Evolutionary conservation across 768 basidiomycete genomes (phyloP).

Genomic region (Coprinopsis strossmayeri): DNA sequence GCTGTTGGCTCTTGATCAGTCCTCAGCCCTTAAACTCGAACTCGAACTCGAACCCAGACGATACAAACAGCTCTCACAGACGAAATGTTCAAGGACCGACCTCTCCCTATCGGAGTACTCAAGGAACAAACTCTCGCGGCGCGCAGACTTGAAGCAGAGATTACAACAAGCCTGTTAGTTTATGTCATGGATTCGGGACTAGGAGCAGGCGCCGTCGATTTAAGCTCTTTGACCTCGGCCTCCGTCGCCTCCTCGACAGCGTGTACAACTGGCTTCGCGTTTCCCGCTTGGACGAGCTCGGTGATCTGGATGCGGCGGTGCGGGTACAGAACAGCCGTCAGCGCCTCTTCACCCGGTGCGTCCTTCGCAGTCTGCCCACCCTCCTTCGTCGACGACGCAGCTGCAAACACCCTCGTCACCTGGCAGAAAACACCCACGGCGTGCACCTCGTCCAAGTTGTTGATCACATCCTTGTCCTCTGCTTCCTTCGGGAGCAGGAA

Average conservation of each 20-base stretch:
- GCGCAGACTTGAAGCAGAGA: too few species aligned
- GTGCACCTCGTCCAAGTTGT: conserved; percentile 82
- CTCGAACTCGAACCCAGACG: too few species aligned
- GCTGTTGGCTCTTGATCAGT: too few species aligned
- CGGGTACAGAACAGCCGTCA: conserved; percentile 94
- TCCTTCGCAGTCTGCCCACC: conserved; percentile 24
- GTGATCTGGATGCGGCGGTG: conserved; percentile 87
- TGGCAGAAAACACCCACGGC: conserved; percentile 95
- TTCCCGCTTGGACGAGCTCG: conserved; percentile 70
- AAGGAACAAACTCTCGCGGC: too few species aligned
- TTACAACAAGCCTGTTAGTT: neutral
- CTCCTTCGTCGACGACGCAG: conserved; percentile 12
- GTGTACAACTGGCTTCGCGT: conserved; percentile 8
- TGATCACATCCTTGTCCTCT: conserved; percentile 88
- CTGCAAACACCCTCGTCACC: conserved; percentile 88
- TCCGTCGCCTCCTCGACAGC: conserved; percentile 4
- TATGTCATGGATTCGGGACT: neutral
- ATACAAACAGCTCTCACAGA: too few species aligned
- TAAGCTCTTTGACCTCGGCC: conserved; percentile 37
- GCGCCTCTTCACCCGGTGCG: conserved; percentile 58
- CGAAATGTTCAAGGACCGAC: too few species aligned
- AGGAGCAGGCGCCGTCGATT: conserved; percentile 9
- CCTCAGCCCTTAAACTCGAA: too few species aligned
- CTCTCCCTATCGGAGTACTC: too few species aligned
- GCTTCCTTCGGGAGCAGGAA: conserved; percentile 37